Evolutionary conservation across 73 alveolate genomes (phyloP).

Genomic region (Breviolum minutum): DNA sequence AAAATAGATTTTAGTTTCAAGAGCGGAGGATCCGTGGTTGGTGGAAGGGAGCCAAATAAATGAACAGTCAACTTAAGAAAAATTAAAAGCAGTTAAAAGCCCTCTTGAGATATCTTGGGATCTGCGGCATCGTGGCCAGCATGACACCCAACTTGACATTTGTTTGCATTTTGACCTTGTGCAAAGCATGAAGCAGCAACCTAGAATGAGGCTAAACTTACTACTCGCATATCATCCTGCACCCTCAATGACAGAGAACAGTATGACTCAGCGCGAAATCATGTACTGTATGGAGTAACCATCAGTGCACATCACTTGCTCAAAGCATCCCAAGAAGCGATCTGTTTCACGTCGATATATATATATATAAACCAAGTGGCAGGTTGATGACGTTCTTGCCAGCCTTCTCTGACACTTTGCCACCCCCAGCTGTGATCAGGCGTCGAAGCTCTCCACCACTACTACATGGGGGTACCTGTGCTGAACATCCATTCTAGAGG

Average conservation of each 20-base stretch:
- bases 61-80: not conserved
- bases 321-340: not conserved
- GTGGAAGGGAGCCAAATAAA: not conserved
- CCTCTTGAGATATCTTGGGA: not conserved
- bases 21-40: not conserved
- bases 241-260: not conserved
- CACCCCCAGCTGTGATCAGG: slow-evolving; percentile 6
- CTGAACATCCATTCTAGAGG: too few relatives aligned
- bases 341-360: not conserved
- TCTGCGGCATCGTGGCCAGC: not conserved
- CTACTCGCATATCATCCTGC: not conserved
- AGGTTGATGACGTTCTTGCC: not conserved
- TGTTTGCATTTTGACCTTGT: not conserved
- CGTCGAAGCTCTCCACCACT: not conserved
- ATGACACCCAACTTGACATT: too few relatives aligned
- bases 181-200: not conserved
- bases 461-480: not conserved
- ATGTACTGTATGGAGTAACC: too few relatives aligned
- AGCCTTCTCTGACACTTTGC: not conserved
- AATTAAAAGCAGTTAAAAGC: not conserved
- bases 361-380: not conserved
- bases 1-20: not conserved
- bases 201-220: not conserved
- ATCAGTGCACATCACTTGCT: not conserved
- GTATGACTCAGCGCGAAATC: not conserved